Evolutionary conservation across 768 basidiomycete species (phyloP).

Genomic region (Tulasnella sp.): DNA sequence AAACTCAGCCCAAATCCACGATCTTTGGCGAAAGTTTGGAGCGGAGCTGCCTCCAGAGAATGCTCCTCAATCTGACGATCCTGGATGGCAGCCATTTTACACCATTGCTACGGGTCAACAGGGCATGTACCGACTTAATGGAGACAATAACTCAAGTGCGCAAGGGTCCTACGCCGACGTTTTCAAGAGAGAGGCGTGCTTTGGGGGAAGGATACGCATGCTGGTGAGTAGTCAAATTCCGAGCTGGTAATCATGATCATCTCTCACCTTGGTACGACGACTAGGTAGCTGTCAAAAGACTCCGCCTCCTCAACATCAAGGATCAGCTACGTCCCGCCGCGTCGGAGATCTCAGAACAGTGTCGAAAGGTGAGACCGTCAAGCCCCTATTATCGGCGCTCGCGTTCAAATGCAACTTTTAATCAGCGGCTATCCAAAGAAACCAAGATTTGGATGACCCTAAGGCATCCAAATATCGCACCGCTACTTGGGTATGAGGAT

Average conservation of each 20-base stretch:
- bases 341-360: not conserved
- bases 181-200: not conserved
- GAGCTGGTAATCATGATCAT: not conserved
- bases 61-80: not conserved
- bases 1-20: too few relatives aligned
- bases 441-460: not conserved
- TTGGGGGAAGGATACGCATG: not conserved
- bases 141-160: not conserved
- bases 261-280: not conserved
- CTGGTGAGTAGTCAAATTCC: not conserved
- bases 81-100: not conserved
- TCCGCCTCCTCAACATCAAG: not conserved
- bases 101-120: not conserved
- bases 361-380: not conserved
- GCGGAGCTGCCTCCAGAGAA: not conserved
- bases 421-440: not conserved
- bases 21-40: not conserved
- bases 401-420: too few relatives aligned
- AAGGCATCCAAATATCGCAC: not conserved
- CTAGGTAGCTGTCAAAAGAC: constrained; percentile 15
- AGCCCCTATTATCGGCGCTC: too few relatives aligned
- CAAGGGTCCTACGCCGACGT: not conserved
- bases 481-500: not conserved
- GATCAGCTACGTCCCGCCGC: not conserved
- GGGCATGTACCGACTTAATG: not conserved